These are phyloP conservation scores for Amauroascus niger DNA, from an alignment of 2,329 filamentous ascomycete species.

Conservation along the genomic window DNA sequence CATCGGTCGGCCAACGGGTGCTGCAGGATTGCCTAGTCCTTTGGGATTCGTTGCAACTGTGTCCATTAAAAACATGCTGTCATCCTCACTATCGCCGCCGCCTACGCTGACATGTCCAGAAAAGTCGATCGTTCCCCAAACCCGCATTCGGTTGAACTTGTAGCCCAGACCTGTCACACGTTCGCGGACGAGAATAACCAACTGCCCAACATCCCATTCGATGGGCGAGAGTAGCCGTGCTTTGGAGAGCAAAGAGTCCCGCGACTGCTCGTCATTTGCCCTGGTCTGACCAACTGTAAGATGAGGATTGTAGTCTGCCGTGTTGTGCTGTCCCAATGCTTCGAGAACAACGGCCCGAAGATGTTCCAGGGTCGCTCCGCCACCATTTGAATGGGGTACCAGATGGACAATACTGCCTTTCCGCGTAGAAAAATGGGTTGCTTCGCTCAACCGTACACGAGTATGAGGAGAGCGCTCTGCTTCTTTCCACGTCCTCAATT, in stretches of 20 bases:
- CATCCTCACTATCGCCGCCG: neutral
- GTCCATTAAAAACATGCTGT: neutral
- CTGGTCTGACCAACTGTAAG: slow-evolving; percentile 53
- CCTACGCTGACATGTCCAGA: slow-evolving; percentile 6
- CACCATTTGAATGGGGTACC: slow-evolving; percentile 2
- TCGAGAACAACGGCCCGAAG: slow-evolving; percentile 32
- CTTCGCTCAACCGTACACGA: slow-evolving; percentile 7
- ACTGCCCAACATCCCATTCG: slow-evolving; percentile 41
- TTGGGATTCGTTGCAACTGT: neutral
- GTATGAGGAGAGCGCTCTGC: neutral
- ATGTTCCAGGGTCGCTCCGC: slow-evolving; percentile 21
- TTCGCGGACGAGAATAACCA: slow-evolving; percentile 48
- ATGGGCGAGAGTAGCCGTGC: slow-evolving; percentile 41
- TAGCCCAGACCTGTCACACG: slow-evolving; percentile 23
- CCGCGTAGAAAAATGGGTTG: slow-evolving; percentile 43
- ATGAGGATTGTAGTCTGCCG: slow-evolving; percentile 39
- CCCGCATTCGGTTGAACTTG: slow-evolving; percentile 41
- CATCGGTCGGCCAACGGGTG: slow-evolving; percentile 2
- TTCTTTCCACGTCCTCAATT: slow-evolving; percentile 19
- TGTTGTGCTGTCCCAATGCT: slow-evolving; percentile 24
- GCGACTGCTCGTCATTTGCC: slow-evolving; percentile 37
- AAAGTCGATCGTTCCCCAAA: slow-evolving; percentile 44
- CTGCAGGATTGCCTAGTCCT: neutral
- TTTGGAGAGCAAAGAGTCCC: slow-evolving; percentile 47
- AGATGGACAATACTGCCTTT: slow-evolving; percentile 45